Base-by-base conservation (phyloP, 1,284 basidiomycete species). In the Ustilago loliicola region DNA sequence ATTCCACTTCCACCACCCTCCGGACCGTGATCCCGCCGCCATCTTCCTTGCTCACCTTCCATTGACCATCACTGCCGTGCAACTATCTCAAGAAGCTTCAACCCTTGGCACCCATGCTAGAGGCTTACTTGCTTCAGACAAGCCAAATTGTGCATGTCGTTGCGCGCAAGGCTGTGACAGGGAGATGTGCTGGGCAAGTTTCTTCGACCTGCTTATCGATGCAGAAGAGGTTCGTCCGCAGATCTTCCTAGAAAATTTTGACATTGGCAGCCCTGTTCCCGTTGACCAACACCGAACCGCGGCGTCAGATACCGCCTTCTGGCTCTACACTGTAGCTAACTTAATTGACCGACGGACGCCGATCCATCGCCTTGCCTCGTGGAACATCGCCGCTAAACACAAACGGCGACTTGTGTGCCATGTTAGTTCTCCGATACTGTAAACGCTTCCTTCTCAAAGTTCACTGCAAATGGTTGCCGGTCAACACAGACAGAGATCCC, bases 151-250 rank as follows among this genome's bases (percentile, higher is more conserved):
- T 29, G 27, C 50, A 25, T 19, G 9, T 51, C n/a, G 27, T 19
- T 19, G 30, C 10, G 30, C 51, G 50, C 17, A 51, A 34, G 23
- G 34, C 21, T 15, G 21, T 5, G 30, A 29, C 9, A 34, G 2
- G 11, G n/a, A 53, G 21, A 36, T n/a, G 13, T 9, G 53, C 53
- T 55, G 13, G 19, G 10, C n/a, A 55, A 55, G 53, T 38, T 38
- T 29, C 25, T 57, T 57, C 38, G 21, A 13, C 30, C 32, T 55
- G 67, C 61, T 71, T 71, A 71, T 71, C 68, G 68, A 71, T 71
- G 53, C 58, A 60, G 21, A 48, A 36, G 2, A 42, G 55, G 13
- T 65, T 56, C 50, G 30, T 34, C 51, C 30, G 51, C 32, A 36
- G 17, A 19, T 50, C 48, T 50, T 50, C 48, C 48, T 25, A 17